Conservation (phyloP, 2,329 filamentous ascomycete genomes). For the Zymoseptoria tritici region DNA sequence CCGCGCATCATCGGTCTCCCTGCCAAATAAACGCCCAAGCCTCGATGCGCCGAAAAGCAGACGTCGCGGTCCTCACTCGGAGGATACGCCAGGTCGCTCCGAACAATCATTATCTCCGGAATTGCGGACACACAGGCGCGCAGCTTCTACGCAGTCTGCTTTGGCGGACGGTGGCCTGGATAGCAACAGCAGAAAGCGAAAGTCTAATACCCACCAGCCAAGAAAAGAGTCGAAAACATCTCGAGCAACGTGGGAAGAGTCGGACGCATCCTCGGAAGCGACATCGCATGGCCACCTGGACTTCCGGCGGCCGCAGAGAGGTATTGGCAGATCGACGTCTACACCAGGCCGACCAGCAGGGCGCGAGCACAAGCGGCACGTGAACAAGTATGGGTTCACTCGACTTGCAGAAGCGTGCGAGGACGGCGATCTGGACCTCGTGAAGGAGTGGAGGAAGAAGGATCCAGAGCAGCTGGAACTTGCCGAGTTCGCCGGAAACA, state of each 20-base stretch:
- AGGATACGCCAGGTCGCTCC: slow-evolving; percentile 15
- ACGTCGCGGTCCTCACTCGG: slow-evolving; percentile 23
- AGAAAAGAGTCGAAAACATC: slow-evolving; percentile 25
- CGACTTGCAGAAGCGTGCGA: slow-evolving; percentile 84
- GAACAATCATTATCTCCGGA: slow-evolving; percentile 55
- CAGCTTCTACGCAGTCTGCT: slow-evolving; percentile 56
- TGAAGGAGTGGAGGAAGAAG: slow-evolving; percentile 66
- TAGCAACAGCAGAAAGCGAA: slow-evolving; percentile 21
- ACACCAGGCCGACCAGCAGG: slow-evolving; percentile 49
- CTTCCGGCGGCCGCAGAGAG: slow-evolving; percentile 52
- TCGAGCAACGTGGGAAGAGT: slow-evolving; percentile 51
- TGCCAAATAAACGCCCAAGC: slow-evolving; percentile 28
- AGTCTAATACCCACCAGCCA: slow-evolving; percentile 46
- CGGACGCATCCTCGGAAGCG: slow-evolving; percentile 43
- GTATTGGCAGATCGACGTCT: slow-evolving; percentile 43
- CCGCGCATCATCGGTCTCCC: slow-evolving; percentile 28
- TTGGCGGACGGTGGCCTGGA: slow-evolving; percentile 44
- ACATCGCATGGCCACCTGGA: slow-evolving; percentile 53
- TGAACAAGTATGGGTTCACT: slow-evolving; percentile 89
- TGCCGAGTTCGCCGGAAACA: slow-evolving; percentile 92
- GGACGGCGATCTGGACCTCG: slow-evolving; percentile 70
- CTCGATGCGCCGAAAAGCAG: slow-evolving; percentile 22
- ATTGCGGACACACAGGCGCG: slow-evolving; percentile 53
- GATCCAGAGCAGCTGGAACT: slow-evolving; percentile 82
- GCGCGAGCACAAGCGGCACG: slow-evolving; percentile 65